Percentiles rank a stretch among this genome's conserved stretches.
Evolutionary conservation across 2,329 filamentous ascomycete species (phyloP).

Genomic region (Lasiodiplodia theobromae): DNA sequence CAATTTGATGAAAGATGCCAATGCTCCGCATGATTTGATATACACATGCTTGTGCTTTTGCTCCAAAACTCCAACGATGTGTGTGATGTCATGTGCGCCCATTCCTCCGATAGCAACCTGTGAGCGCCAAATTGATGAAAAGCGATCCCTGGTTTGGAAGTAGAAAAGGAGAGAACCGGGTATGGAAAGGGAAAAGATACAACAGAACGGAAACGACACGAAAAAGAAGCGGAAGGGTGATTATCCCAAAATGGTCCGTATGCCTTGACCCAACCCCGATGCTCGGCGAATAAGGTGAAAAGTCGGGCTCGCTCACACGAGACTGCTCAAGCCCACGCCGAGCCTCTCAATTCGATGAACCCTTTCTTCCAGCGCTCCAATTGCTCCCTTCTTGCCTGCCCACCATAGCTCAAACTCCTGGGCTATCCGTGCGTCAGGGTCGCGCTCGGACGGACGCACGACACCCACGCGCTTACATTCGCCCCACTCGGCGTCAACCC

Average conservation of each 20-base stretch:
- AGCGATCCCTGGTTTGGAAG: not conserved
- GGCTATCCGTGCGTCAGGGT: slow-evolving; percentile 15
- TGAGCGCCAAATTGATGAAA: slow-evolving; percentile 8
- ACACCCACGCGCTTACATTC: slow-evolving; percentile 33
- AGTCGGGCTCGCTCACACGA: slow-evolving; percentile 8
- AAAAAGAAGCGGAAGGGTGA: slow-evolving; percentile 12
- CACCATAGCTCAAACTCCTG: slow-evolving; percentile 28
- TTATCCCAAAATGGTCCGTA: not conserved
- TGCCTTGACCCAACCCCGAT: not conserved
- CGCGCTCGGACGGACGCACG: slow-evolving; percentile 24
- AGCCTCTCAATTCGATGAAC: slow-evolving; percentile 11
- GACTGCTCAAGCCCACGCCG: slow-evolving; percentile 13
- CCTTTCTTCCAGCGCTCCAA: slow-evolving; percentile 13
- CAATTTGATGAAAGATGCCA: not conserved
- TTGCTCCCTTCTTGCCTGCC: slow-evolving; percentile 18
- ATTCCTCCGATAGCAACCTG: not conserved
- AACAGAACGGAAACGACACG: not conserved
- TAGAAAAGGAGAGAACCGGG: not conserved
- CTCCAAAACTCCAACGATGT: slow-evolving; percentile 12
- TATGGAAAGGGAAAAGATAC: not conserved
- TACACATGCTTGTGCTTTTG: slow-evolving; percentile 8
- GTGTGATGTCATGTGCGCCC: slow-evolving; percentile 6
- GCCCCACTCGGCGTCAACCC: slow-evolving; percentile 45
- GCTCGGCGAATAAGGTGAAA: not conserved
- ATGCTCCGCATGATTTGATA: slow-evolving; percentile 12